These are phyloP conservation scores for Neurospora sp. DNA, from an alignment of 2,329 filamentous ascomycete genomes.

Conservation along the genomic window DNA sequence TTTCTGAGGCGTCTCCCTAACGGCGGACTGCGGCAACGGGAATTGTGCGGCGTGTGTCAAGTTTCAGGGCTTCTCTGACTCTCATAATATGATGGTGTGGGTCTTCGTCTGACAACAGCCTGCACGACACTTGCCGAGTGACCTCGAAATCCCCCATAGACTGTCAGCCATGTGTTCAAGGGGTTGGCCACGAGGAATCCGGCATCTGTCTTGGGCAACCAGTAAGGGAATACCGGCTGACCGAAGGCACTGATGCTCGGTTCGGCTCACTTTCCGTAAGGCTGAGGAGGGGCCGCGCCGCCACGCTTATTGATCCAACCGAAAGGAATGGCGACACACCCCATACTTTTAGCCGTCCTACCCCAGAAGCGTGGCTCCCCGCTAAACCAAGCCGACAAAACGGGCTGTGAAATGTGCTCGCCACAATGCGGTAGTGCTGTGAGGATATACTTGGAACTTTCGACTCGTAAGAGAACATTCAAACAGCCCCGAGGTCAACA, in stretches of 20 bases:
- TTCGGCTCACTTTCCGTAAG: neutral
- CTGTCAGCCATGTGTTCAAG: neutral
- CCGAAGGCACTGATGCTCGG: neutral
- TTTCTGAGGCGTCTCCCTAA: neutral
- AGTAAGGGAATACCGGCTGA: neutral
- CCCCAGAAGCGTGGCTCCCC: neutral
- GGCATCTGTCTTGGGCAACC: neutral
- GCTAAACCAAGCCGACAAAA: neutral
- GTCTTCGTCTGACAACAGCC: neutral
- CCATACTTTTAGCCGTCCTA: neutral
- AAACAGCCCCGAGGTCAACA: neutral
- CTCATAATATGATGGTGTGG: neutral
- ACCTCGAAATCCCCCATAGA: neutral
- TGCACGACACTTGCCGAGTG: neutral
- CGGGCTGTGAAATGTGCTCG: neutral
- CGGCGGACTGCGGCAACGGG: neutral
- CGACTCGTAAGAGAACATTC: neutral
- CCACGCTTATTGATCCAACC: neutral
- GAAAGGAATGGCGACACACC: neutral
- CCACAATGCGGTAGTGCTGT: neutral
- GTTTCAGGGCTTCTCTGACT: neutral
- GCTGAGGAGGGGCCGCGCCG: neutral
- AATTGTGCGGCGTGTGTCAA: neutral
- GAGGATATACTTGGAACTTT: neutral
- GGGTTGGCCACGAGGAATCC: neutral